Evolutionary conservation across 352 stramenopile genomes (phyloP).

Genomic region (Phytopythium ostracodes): DNA sequence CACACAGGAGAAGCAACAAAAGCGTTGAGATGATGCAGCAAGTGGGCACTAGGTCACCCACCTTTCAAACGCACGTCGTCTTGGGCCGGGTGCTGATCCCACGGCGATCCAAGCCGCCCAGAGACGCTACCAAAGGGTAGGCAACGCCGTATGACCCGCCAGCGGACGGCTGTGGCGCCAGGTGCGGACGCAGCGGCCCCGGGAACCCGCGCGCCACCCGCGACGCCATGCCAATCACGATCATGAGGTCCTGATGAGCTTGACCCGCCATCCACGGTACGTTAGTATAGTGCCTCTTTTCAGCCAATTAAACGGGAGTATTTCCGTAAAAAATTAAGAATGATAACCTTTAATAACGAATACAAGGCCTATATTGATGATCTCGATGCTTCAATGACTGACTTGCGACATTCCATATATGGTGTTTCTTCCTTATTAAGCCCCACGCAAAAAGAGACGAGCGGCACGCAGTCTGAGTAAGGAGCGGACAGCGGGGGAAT

Average conservation of each 20-base stretch:
- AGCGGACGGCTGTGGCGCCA: neutral
- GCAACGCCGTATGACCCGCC: neutral
- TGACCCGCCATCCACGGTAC: neutral
- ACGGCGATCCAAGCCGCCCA: neutral
- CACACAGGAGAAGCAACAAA: too few species aligned
- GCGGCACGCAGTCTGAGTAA: too few species aligned
- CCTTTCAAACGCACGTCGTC: slow-evolving; percentile 25
- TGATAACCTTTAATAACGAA: neutral
- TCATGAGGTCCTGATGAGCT: too few species aligned
- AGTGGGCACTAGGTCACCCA: too few species aligned
- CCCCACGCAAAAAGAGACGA: too few species aligned
- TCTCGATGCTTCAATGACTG: neutral
- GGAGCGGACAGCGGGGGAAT: too few species aligned
- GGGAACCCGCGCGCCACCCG: neutral
- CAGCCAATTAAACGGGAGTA: slow-evolving; percentile 3
- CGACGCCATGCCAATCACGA: neutral
- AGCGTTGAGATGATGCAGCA: too few species aligned
- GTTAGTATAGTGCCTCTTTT: neutral
- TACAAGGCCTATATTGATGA: neutral
- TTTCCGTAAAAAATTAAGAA: neutral
- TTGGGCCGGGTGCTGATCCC: slow-evolving; percentile 18
- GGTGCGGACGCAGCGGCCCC: neutral
- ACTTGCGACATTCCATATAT: neutral
- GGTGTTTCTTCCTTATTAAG: neutral
- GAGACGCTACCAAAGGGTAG: neutral